Evolutionary conservation across 306 rosid species (phyloP).

Genomic region (Mimosa pudica): DNA sequence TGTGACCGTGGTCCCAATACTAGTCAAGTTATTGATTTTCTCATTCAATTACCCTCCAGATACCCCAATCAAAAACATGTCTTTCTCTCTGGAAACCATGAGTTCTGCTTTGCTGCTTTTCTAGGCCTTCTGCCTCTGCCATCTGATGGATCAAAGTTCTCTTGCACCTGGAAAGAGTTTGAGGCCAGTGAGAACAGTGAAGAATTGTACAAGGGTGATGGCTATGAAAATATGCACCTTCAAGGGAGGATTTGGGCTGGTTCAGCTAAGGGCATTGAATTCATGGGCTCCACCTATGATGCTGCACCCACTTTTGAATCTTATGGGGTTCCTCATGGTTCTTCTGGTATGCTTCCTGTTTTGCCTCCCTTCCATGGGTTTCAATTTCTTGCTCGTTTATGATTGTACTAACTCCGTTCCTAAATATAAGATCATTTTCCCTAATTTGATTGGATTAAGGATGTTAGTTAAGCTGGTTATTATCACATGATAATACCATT

Average conservation of each 20-base stretch:
- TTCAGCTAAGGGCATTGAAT: constrained; percentile 52
- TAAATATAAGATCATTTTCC: no score
- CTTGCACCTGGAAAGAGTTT: constrained; percentile 63
- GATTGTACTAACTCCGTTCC: not conserved
- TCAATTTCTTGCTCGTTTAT: not conserved
- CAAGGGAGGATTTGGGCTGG: constrained; percentile 91
- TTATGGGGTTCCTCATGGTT: constrained; percentile 88
- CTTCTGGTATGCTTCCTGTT: constrained; percentile 52
- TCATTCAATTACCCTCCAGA: constrained; percentile 49
- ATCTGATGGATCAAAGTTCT: constrained; percentile 56
- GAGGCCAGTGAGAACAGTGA: constrained; percentile 66
- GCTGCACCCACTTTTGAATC: constrained; percentile 77
- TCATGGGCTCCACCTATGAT: constrained; percentile 81
- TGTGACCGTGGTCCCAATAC: constrained; percentile 83
- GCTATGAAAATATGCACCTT: constrained; percentile 69
- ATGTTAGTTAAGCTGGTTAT: no score
- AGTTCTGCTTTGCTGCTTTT: constrained; percentile 72
- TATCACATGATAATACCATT: no score
- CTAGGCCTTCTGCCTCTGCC: constrained; percentile 48
- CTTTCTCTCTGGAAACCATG: constrained; percentile 80
- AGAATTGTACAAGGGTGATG: constrained; percentile 77
- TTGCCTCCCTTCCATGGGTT: not conserved
- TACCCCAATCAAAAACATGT: constrained; percentile 75
- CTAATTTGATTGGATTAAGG: no score
- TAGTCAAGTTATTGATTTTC: constrained; percentile 68